Evolutionary conservation across 805 yeast genomes (phyloP).

Genomic region (Ogataea siamensis): DNA sequence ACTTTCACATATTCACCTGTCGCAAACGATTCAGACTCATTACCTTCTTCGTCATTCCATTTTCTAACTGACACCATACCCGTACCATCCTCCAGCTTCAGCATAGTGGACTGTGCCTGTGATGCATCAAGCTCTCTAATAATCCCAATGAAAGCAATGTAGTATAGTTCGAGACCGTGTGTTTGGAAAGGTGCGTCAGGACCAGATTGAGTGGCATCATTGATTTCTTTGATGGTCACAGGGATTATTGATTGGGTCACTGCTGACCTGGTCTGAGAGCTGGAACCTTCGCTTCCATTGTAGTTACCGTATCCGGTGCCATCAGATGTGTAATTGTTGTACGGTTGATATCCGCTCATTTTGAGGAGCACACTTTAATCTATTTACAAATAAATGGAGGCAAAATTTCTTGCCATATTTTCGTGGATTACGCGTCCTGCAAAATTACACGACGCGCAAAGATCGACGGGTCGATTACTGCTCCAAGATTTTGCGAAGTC

Average conservation of each 20-base stretch:
- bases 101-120: constrained; percentile 50
- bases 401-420: constrained; percentile 10
- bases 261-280: constrained; percentile 26
- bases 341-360: constrained; percentile 38
- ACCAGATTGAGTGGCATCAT: constrained; percentile 56
- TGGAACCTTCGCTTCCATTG: constrained; percentile 19
- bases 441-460: constrained; percentile 5
- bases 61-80: constrained; percentile 62
- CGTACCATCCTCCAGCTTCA: constrained; percentile 78
- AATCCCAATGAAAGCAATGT: constrained; percentile 67
- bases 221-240: constrained; percentile 71
- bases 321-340: constrained; percentile 34
- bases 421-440: constrained; percentile 12
- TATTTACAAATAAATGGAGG: constrained; percentile 9
- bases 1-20: constrained; percentile 62
- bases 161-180: constrained; percentile 58
- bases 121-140: constrained; percentile 60
- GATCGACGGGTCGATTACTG: constrained; percentile 12
- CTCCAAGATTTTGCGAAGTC: constrained; percentile 38
- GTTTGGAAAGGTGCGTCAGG: constrained; percentile 68
- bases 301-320: constrained; percentile 38
- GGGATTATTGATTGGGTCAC: constrained; percentile 48
- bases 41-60: constrained; percentile 52
- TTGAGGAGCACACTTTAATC: constrained; percentile 1
- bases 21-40: constrained; percentile 27